Evolutionary conservation across 495 filamentous ascomycete species (phyloP).

Genomic region (Daldinia decipiens): DNA sequence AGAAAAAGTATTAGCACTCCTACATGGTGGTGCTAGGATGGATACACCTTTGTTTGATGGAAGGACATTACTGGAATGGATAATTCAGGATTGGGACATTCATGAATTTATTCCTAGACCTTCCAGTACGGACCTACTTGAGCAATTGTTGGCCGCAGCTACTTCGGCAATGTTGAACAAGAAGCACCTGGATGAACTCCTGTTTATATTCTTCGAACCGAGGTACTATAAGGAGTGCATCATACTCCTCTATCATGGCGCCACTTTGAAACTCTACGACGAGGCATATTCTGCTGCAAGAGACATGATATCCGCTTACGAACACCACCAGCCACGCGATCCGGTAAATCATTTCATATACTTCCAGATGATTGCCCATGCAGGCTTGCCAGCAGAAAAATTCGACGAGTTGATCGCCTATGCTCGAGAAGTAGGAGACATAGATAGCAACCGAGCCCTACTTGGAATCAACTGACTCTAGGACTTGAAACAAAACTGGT

Average conservation of each 20-base stretch:
- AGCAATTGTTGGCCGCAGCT: not conserved
- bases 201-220: not conserved
- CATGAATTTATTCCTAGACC: too few relatives aligned
- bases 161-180: not conserved
- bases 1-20: not conserved
- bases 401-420: not conserved
- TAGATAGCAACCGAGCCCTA: not conserved
- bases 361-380: not conserved
- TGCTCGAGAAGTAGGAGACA: not conserved
- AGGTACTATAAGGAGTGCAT: not conserved
- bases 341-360: not conserved
- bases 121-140: not conserved
- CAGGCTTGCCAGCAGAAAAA: not conserved
- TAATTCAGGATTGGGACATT: not conserved
- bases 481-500: not conserved
- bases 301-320: not conserved
- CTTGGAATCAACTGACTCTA: not conserved
- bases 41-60: not conserved
- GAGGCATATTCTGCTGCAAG: not conserved
- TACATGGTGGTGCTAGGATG: not conserved
- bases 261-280: not conserved
- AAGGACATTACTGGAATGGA: not conserved
- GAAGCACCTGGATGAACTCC: not conserved
- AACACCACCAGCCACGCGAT: not conserved
- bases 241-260: not conserved